These are phyloP conservation scores for Phylloporus arenicola DNA, from an alignment of 768 basidiomycete species.

Conservation along the genomic window DNA sequence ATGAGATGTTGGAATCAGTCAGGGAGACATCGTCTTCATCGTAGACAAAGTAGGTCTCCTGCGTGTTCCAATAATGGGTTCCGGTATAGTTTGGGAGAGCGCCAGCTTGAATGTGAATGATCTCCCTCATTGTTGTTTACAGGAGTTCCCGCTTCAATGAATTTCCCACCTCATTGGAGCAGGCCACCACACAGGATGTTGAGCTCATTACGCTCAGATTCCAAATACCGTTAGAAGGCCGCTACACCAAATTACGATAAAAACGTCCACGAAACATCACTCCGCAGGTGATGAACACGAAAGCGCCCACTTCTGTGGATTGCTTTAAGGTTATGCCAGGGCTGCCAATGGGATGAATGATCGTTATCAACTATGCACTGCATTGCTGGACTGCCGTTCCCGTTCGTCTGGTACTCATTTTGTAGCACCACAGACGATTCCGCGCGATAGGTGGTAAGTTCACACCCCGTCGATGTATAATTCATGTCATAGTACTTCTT, in stretches of 20 bases:
- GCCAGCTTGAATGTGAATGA: conserved; percentile 75
- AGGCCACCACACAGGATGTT: not conserved
- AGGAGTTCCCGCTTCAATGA: not conserved
- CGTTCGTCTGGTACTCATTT: not conserved
- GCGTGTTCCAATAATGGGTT: conserved; percentile 80
- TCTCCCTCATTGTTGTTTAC: conserved; percentile 57
- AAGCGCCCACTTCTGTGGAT: not conserved
- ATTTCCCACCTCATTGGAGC: too few species aligned
- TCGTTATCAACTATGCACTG: not conserved
- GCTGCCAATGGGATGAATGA: too few species aligned
- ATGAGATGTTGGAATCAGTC: conserved; percentile 55
- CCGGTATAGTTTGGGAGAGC: conserved; percentile 60
- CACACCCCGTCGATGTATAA: too few species aligned
- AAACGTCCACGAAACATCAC: not conserved
- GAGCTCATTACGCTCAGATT: not conserved
- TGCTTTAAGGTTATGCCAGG: too few species aligned
- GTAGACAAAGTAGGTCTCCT: conserved; percentile 62
- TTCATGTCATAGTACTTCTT: too few species aligned
- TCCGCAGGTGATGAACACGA: too few species aligned
- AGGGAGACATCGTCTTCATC: conserved; percentile 39
- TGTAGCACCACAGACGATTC: too few species aligned
- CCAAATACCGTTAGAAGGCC: not conserved
- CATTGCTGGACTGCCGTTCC: not conserved
- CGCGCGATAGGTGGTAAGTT: too few species aligned
- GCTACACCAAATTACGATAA: not conserved